A percentile compares a stretch with the other conserved stretches of the same genome.
These are phyloP conservation scores for Stentor roeselii DNA, from an alignment of 73 alveolate genomes.

Conservation along the genomic window DNA sequence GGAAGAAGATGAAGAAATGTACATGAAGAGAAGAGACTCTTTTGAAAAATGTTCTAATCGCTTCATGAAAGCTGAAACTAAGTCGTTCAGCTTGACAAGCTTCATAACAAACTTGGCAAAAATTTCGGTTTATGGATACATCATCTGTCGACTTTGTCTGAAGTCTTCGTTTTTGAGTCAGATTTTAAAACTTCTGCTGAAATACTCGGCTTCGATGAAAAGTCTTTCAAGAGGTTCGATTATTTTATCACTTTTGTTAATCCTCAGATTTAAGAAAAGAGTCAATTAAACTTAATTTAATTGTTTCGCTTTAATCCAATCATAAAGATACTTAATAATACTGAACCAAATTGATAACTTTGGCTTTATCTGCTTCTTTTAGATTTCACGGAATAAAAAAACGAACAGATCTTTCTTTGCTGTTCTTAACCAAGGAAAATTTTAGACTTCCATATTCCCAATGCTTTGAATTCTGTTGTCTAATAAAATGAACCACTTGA, in stretches of 20 bases:
- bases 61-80: neutral
- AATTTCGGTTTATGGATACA: neutral
- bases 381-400: too few species aligned
- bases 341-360: neutral
- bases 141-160: too few species aligned
- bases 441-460: neutral
- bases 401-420: too few species aligned
- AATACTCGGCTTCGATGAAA: neutral
- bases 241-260: too few species aligned
- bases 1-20: neutral
- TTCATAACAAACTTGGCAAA: neutral
- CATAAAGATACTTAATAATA: neutral
- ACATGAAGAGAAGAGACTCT: neutral
- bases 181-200: neutral
- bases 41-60: too few species aligned
- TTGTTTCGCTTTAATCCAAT: neutral
- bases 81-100: neutral
- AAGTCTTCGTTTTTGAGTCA: neutral
- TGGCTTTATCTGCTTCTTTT: neutral
- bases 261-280: neutral
- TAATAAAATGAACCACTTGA: conserved; percentile 7
- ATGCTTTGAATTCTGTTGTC: neutral
- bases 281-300: neutral
- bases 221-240: conserved; percentile 2
- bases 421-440: neutral